Conservation (phyloP, 768 basidiomycete genomes). For the Naganishia antarctica region DNA sequence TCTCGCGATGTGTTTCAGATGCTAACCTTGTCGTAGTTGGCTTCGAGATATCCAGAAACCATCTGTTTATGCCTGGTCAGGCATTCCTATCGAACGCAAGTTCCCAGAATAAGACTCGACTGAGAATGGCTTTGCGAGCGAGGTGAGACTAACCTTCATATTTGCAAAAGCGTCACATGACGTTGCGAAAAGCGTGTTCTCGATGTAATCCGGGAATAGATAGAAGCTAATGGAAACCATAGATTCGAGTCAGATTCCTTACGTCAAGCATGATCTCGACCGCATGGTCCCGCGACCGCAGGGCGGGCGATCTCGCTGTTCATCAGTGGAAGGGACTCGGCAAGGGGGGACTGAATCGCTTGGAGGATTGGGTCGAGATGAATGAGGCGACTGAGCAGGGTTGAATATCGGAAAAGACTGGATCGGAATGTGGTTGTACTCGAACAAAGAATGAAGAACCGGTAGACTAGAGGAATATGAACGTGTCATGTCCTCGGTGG, state of each 20-base stretch:
- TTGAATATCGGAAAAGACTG: background rate
- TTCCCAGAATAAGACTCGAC: background rate
- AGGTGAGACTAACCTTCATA: slow-evolving; percentile 59
- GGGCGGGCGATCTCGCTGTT: slow-evolving; percentile 67
- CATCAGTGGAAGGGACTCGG: slow-evolving; percentile 94
- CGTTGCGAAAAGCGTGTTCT: slow-evolving; percentile 94
- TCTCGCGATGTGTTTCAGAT: no score
- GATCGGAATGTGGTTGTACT: no score
- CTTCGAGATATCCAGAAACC: slow-evolving; percentile 94
- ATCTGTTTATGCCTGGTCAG: slow-evolving; percentile 94
- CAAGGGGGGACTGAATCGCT: slow-evolving; percentile 54
- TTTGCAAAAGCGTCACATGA: slow-evolving; percentile 97
- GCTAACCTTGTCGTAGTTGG: slow-evolving; percentile 85
- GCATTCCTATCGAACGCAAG: slow-evolving; percentile 59
- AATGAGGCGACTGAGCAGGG: slow-evolving; percentile 45
- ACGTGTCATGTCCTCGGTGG: no score
- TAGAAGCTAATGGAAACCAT: slow-evolving; percentile 95
- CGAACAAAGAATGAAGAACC: no score
- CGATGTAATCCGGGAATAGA: slow-evolving; percentile 91
- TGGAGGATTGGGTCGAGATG: slow-evolving; percentile 75
- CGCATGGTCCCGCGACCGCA: slow-evolving; percentile 59
- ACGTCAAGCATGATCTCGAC: slow-evolving; percentile 87
- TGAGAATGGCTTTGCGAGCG: background rate
- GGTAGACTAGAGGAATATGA: no score
- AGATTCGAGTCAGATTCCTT: no score